phyloP scores from a whole-genome alignment of 2,329 filamentous ascomycete species.

The Blumeriella jaapii region DNA sequence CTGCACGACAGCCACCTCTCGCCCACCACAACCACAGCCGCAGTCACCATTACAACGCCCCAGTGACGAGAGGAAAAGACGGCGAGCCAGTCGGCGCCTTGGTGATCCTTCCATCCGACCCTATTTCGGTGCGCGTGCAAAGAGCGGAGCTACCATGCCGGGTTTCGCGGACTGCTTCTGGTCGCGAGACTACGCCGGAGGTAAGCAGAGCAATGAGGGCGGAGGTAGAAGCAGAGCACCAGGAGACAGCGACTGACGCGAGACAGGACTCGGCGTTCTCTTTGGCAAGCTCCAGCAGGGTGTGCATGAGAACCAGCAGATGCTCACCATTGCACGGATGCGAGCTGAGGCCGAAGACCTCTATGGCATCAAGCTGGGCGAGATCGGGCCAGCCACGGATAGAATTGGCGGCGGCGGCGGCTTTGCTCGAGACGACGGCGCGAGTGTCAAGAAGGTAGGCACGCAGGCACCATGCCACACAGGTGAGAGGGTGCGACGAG shows the following conservation, averaged over 20 bases:
- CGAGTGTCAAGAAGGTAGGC: constrained; percentile 91
- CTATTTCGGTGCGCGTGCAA: not conserved
- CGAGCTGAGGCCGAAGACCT: constrained; percentile 90
- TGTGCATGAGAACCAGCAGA: constrained; percentile 86
- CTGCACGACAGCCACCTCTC: too few relatives aligned
- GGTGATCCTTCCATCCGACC: not conserved
- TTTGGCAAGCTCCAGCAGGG: constrained; percentile 97
- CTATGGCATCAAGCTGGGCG: constrained; percentile 69
- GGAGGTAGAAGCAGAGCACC: too few relatives aligned
- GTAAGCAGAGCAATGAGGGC: constrained; percentile 34
- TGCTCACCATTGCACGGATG: constrained; percentile 83
- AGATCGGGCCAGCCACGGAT: constrained; percentile 74
- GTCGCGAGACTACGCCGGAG: constrained; percentile 94
- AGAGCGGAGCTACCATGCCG: constrained; percentile 51
- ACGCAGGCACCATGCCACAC: too few relatives aligned
- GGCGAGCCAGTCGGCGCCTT: too few relatives aligned
- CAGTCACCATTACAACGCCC: too few relatives aligned
- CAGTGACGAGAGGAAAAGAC: too few relatives aligned
- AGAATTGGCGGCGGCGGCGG: constrained; percentile 74
- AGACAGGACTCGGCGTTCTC: constrained; percentile 70
- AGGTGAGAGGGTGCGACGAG: not conserved
- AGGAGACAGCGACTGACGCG: constrained; percentile 8
- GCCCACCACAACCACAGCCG: too few relatives aligned
- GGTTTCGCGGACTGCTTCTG: constrained; percentile 95
- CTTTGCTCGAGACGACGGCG: constrained; percentile 85